Evolutionary conservation across 2,329 filamentous ascomycete species (phyloP).

Genomic region (Coniochaeta sp.): DNA sequence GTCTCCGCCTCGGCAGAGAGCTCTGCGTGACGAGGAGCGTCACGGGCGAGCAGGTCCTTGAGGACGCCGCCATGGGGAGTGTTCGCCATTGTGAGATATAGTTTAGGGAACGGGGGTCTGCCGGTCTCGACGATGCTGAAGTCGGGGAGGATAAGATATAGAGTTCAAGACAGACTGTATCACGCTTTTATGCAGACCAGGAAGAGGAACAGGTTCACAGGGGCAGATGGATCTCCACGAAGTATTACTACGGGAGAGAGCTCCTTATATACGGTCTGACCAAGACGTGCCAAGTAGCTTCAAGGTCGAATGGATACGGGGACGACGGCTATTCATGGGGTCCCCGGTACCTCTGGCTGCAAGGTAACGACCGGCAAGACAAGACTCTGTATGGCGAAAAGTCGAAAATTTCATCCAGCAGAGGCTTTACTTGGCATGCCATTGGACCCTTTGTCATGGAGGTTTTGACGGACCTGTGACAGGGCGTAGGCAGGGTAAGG

Average conservation of each 20-base stretch:
- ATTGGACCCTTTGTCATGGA: not conserved
- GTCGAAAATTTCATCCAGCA: not conserved
- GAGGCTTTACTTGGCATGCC: not conserved
- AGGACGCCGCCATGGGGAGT: slow-evolving; percentile 84
- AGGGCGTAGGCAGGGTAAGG: no score
- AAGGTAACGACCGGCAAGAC: not conserved
- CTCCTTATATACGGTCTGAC: not conserved
- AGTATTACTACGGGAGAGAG: not conserved
- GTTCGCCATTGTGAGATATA: slow-evolving; percentile 54
- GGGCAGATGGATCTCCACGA: not conserved
- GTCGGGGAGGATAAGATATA: not conserved
- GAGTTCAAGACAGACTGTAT: not conserved
- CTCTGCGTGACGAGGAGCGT: slow-evolving; percentile 73
- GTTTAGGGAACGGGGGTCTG: no score
- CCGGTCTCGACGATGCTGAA: not conserved
- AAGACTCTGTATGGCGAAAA: not conserved
- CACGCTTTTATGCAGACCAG: not conserved
- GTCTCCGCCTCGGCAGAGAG: slow-evolving; percentile 78
- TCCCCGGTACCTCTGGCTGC: not conserved
- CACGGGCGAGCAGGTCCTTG: slow-evolving; percentile 94
- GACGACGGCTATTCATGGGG: not conserved
- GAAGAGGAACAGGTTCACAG: not conserved
- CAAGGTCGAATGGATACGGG: not conserved
- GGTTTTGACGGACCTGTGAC: not conserved
- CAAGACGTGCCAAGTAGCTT: not conserved